Base-by-base conservation (phyloP, 2,329 filamentous ascomycete genomes). In the Colletotrichum sp. region DNA sequence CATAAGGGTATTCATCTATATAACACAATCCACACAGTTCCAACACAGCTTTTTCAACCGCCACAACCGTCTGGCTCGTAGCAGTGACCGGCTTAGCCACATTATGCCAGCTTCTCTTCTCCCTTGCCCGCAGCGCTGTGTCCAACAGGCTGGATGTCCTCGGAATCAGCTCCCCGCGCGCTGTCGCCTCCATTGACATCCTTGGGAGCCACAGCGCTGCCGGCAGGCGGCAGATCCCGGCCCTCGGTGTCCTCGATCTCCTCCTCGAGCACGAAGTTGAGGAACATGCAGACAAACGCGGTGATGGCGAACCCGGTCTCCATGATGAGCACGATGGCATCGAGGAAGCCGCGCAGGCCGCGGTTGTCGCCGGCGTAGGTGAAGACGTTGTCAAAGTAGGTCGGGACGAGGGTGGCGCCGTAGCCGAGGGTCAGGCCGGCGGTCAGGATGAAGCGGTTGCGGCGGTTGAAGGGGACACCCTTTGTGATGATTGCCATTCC, bases 401-500 rank as follows among this genome's bases (percentile, higher is more conserved):
- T 90, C 0, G 92, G 91, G 4, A 94, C 90, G 1, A 94, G 85
- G 1, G 92, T 94, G 12, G 93, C 93, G 72, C 92, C 92, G 78
- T 94, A 94, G 36, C 95, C 95, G 32, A 96, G 86, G 0, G 94
- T 89, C 36, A 97, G 86, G 0, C 93, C 91, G 0, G 94, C 93
- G 0, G 95, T 96, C 13, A 97, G 88, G 80, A 97, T 94, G 85
- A 97, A 97, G 28, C 95, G 90, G 80, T 94, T 96, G 67, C 95
- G 92, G 48, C 95, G 91, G n/a, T 91, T 95, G 82, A 96, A 96
- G 0, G 91, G 89, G 3, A 94, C 91, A 43, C 90, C 90, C 21
- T 91, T 91, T 5, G 91, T 88, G 77, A 97, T 92, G 79, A 97
- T 96, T 65, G 93, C 90, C 76, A 97, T 91, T 79, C 95, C 95